These are phyloP conservation scores for Malus sylvestris DNA, from an alignment of 306 rosid species.

Conservation along the genomic window DNA sequence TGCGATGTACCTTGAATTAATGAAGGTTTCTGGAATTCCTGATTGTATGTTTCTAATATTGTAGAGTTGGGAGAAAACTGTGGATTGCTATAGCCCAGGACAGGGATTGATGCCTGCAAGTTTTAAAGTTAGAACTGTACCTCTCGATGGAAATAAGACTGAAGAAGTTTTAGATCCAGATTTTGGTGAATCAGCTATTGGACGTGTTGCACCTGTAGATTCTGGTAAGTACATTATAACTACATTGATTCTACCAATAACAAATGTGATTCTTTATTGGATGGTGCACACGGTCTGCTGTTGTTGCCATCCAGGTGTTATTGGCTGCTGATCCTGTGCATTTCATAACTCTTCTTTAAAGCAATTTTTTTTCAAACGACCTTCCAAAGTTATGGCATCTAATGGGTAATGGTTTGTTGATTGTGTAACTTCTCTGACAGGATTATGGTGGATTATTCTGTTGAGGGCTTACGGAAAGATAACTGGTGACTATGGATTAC, in stretches of 20 bases:
- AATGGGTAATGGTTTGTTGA: neutral
- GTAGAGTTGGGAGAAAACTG: conserved; percentile 98
- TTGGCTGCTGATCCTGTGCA: neutral
- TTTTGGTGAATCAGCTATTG: conserved; percentile 99
- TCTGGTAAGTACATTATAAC: conserved; percentile 51
- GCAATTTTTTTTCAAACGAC: neutral
- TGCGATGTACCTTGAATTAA: neutral
- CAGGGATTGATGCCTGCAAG: conserved; percentile 99
- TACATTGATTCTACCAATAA: conserved; percentile 1
- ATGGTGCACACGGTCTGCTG: neutral
- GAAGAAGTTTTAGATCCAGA: conserved; percentile 95
- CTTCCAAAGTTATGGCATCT: neutral
- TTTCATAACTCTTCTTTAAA: neutral
- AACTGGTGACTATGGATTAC: conserved; percentile 74
- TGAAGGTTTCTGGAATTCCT: neutral
- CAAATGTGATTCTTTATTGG: neutral
- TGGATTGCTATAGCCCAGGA: conserved; percentile 96
- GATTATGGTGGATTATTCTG: conserved; percentile 96
- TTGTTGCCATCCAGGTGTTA: neutral
- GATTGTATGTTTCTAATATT: conserved; percentile 6
- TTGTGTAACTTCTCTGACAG: conserved; percentile 29
- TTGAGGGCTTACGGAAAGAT: conserved; percentile 86
- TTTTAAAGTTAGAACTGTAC: conserved; percentile 68
- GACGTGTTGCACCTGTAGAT: conserved; percentile 98
- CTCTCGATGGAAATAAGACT: conserved; percentile 36